Base-by-base conservation (phyloP, 768 basidiomycete species). In the Hericium rajendrae region DNA sequence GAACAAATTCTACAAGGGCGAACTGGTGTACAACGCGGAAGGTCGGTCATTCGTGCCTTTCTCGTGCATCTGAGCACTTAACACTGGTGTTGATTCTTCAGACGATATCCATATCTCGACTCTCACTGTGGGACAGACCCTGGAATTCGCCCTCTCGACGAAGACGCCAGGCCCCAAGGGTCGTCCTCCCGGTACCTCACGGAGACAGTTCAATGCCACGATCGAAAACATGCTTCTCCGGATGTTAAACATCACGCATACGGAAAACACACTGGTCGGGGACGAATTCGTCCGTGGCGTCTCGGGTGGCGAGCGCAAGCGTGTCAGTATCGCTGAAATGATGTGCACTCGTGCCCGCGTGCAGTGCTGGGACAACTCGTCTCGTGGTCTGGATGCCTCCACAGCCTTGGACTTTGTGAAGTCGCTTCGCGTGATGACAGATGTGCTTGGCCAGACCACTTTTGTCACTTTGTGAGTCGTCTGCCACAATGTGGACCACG, bases 351-450 rank as follows among this genome's bases (percentile, higher is more conserved):
- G 88, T 49, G 88, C 89, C 12, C 84, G 86, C 32, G 80, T 92
- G 4, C 85, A 91, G 62, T 84, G 83, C 59, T 92, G 89, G 86
- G 89, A 92, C 68, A 91, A 88, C 69, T 85, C 85, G 0, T 92
- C 91, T 10, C 77, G 86, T 56, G 89, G 90, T 20, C 72, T 91
- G 53, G 88, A 91, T 61, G 90, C 92, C 0, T 91, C 89, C 4
- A 94, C 92, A 12, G 92, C 92, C 0, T 75, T 93, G 41, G 93
- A 95, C 66, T 94, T 92, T 62, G 82, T 80, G 56, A 88, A 84
- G 70, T 84, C 85, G 51, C 73, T 95, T 51, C 78, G 92, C 18
- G 74, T 93, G 41, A 83, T 91, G 78, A 94, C 93, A 11, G 92
- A 95, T 66, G 72, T 91, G 15, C 77, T 86, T 13, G 82, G 85